Conservation (phyloP, 2,329 filamentous ascomycete genomes). For the Aspergillus pseudoviridinutans region DNA sequence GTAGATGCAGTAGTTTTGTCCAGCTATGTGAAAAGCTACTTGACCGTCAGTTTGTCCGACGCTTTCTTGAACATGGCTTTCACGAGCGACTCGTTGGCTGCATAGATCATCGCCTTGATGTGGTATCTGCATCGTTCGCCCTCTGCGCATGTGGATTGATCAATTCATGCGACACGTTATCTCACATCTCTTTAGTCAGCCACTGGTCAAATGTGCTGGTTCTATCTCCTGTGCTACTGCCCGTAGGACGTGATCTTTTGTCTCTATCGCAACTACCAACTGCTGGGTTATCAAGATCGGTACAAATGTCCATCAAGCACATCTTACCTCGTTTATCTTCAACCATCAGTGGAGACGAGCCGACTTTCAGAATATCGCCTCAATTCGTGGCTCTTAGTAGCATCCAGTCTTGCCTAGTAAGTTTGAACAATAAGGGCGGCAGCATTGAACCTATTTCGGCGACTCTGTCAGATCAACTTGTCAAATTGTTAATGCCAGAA, state of each 20-base stretch:
- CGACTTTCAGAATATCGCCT: slow-evolving; percentile 24
- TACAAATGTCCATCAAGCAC: slow-evolving; percentile 27
- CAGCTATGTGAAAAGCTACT: slow-evolving; percentile 53
- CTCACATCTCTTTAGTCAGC: slow-evolving; percentile 23
- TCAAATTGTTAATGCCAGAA: slow-evolving; percentile 25
- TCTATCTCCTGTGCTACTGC: slow-evolving; percentile 24
- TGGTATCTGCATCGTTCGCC: slow-evolving; percentile 28
- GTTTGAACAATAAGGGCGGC: slow-evolving; percentile 29
- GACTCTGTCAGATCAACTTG: slow-evolving; percentile 24
- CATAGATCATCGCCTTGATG: slow-evolving; percentile 57
- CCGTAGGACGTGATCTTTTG: slow-evolving; percentile 25
- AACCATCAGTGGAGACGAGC: slow-evolving; percentile 20
- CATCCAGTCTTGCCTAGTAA: slow-evolving; percentile 28
- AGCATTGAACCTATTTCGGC: slow-evolving; percentile 23
- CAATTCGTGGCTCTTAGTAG: slow-evolving; percentile 32
- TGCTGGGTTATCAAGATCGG: slow-evolving; percentile 27
- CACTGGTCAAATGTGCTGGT: slow-evolving; percentile 32
- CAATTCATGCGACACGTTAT: slow-evolving; percentile 22
- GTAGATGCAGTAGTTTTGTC: slow-evolving; percentile 51
- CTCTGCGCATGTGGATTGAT: slow-evolving; percentile 32
- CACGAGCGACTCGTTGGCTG: slow-evolving; percentile 65
- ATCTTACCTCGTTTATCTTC: slow-evolving; percentile 20
- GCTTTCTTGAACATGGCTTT: slow-evolving; percentile 69
- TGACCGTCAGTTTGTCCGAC: slow-evolving; percentile 36
- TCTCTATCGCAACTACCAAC: slow-evolving; percentile 18